Evolutionary conservation across 2,329 filamentous ascomycete genomes (phyloP), one percentile per base, ranked within the genome.

Genomic region (Endocalyx cinctus): DNA sequence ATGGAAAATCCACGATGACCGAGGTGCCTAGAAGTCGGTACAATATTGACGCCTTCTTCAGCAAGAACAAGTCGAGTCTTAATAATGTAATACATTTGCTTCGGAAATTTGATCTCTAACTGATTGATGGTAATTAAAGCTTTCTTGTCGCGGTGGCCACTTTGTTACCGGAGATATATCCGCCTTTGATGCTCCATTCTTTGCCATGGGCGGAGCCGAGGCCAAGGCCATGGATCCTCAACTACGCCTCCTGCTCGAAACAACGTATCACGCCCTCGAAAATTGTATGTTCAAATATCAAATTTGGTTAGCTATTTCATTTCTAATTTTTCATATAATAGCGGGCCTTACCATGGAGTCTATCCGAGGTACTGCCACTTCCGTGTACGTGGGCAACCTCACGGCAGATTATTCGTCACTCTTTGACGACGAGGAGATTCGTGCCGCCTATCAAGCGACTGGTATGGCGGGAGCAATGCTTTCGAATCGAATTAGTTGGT

Each of bases 211-310:
- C 14, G 20, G 22, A 23, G 33, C 17, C 8, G 40, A 43, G 10
- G 40, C 40, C 22, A 33, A 27, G 22, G 33, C 40, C 4, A 35
- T 43, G 34, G 80, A 84, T 52, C 80, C 80, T 0, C 78, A 79
- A 62, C 77, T 80, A 47, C 69, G 80, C 41, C 57, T 82, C n/a
- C 70, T 74, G 2, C 62, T 83, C 3, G 71, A 78, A 22, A 77
- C 74, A 7, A 74, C 74, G 0, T 84, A 82, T 46, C 79, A 84
- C 48, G 78, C 78, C 1, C 61, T 84, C 23, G 36, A 39, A 27
- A 22, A 14, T 79, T 84, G 52, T 76, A 75, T 67, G 75, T 17
- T 15, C 10, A 23, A 22, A 17, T 14, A 17, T 29, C 13, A 10
- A 20, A 27, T n/a, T 17, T 27, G 12, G 6, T 22, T 20, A 17